Conservation (phyloP, 345 rosid genomes). For the Firmiana major region DNA sequence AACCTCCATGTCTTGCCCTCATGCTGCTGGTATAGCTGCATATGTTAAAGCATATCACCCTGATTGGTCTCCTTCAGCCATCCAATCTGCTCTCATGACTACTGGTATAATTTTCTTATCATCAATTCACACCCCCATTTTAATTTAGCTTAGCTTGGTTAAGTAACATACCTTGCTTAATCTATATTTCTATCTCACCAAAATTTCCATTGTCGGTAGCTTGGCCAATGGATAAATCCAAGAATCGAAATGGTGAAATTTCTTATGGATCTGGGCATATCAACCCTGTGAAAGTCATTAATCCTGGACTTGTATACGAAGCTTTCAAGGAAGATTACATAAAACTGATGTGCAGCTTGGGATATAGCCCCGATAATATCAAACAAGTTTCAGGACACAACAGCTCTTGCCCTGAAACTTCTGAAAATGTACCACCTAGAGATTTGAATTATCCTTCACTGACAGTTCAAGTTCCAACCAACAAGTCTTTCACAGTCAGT, state of each 20-base stretch:
- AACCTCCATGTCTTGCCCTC: no score
- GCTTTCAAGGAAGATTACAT: not conserved
- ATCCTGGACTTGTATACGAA: conserved; percentile 21
- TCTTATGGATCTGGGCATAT: conserved; percentile 52
- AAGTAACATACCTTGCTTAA: not conserved
- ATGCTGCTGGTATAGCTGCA: no score
- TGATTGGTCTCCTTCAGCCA: no score
- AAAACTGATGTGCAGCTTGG: conserved; percentile 21
- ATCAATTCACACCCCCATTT: no score
- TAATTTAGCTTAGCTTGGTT: no score
- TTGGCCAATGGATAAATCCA: conserved; percentile 31
- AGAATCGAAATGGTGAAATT: conserved; percentile 30
- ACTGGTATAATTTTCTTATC: no score
- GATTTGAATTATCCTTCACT: no score
- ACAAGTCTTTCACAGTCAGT: no score
- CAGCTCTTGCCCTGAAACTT: conserved; percentile 26
- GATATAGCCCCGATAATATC: conserved; percentile 18
- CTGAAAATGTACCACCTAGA: conserved; percentile 4
- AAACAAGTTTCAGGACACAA: conserved; percentile 30
- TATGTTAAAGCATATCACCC: no score
- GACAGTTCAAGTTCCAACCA: no score
- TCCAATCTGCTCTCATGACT: no score
- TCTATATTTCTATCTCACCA: not conserved
- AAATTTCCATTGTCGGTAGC: conserved; percentile 22
- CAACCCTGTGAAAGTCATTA: conserved; percentile 39